Base-by-base conservation (phyloP, 345 rosid genomes). In the Cardiospermum halicacabum region DNA sequence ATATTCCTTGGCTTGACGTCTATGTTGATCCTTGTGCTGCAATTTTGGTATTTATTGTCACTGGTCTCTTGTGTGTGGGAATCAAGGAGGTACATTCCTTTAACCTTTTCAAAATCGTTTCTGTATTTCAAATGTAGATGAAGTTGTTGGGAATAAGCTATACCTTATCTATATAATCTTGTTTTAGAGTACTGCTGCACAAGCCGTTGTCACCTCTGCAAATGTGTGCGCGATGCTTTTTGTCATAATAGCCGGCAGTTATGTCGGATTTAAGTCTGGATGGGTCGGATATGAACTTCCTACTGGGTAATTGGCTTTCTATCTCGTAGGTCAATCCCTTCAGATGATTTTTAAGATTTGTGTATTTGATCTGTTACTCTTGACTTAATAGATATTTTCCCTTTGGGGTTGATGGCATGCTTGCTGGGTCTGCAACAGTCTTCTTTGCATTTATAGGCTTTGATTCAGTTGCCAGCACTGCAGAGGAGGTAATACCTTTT, bases 381-480 rank as follows among this genome's bases (percentile, higher is more conserved):
- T 62, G 61, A 42, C 32, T 56, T 30, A 26, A 55, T 69, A 94
- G 99, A 73, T 87, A 81, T 62, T 91, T 94, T 58, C 88, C 99
- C 59, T 94, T 87, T 59, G 99, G 99, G 53, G 89, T 87, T 25
- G 88, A 91, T 71, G 99, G 97, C 40, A 87, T 94, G 96, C 91
- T 94, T 78, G 97, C 99, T 24, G 99, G 97, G 27, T 80, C 99
- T 79, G 99, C 96, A 43, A 91, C 92, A 1, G 97, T 94, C 60
- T 94, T 94, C 74, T 94, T 94, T 77, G 88, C 99, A 18, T 94
- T 76, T 69, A 89, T 94, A 69, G 99, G 99, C 60, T 94, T 94
- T 75, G 99, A 94, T 84, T 77, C 97, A 45, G 97, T 94, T 69
- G 96, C 97, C 71, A 90, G 99, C 80, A 83, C 97, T 25, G 99